phyloP scores from a whole-genome alignment of 2,329 filamentous ascomycete genomes.

The Aurifilum marmelostoma region DNA sequence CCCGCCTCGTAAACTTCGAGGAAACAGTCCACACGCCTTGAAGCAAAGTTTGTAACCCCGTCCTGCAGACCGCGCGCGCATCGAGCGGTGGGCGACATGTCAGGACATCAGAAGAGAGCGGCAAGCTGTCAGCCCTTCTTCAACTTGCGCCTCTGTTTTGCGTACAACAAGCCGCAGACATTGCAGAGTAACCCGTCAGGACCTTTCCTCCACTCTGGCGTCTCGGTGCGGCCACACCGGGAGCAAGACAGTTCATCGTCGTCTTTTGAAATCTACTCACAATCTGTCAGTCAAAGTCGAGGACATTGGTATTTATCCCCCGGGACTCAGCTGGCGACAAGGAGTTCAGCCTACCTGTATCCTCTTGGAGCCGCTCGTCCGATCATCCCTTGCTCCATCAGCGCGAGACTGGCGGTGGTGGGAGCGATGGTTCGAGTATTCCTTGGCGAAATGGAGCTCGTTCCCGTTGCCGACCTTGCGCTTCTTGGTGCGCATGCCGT shows the following conservation, averaged over 20 bases:
- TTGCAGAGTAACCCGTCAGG: slow-evolving; percentile 30
- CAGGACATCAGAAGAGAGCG: not conserved
- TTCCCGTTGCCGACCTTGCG: slow-evolving; percentile 17
- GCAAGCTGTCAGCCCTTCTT: slow-evolving; percentile 5
- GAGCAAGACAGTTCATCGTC: slow-evolving; percentile 18
- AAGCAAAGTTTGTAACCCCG: not conserved
- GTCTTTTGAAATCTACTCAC: not conserved
- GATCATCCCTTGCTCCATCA: not conserved
- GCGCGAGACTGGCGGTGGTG: slow-evolving; percentile 2
- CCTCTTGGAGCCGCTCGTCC: slow-evolving; percentile 5
- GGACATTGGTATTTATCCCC: no score
- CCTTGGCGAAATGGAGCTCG: slow-evolving; percentile 11
- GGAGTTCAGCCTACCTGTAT: not conserved
- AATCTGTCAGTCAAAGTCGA: not conserved
- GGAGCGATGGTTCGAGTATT: slow-evolving; percentile 11
- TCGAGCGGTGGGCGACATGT: not conserved
- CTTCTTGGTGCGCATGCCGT: slow-evolving; percentile 25
- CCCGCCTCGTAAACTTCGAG: not conserved
- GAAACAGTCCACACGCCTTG: not conserved
- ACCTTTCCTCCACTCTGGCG: slow-evolving; percentile 30
- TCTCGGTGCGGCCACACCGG: slow-evolving; percentile 28
- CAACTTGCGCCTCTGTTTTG: slow-evolving; percentile 25
- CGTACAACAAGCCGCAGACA: slow-evolving; percentile 29
- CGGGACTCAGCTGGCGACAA: no score
- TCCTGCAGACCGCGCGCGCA: not conserved